Evolutionary conservation across 352 stramenopile genomes (phyloP).

Genomic region (Globisporangium megalacanthum): DNA sequence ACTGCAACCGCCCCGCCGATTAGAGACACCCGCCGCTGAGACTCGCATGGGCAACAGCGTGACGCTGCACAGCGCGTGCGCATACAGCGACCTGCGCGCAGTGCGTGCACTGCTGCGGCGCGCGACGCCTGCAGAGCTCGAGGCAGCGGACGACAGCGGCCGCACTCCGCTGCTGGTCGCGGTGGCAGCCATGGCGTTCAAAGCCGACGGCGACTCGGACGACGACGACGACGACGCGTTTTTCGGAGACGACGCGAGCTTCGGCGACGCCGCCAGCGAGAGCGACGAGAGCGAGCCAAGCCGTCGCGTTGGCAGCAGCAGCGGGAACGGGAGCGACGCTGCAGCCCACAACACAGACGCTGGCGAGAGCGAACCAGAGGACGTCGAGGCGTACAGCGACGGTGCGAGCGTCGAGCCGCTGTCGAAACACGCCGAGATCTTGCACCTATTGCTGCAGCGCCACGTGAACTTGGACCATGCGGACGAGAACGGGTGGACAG

Average conservation of each 20-base stretch:
- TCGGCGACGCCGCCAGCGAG: slow-evolving; percentile 26
- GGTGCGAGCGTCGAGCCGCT: slow-evolving; percentile 48
- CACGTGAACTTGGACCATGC: slow-evolving; percentile 75
- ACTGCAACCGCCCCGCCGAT: no score
- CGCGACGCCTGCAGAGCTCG: slow-evolving; percentile 55
- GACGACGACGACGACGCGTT: slow-evolving; percentile 24
- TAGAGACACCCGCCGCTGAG: not conserved
- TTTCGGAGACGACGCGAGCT: slow-evolving; percentile 18
- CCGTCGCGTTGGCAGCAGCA: slow-evolving; percentile 3
- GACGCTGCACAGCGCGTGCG: slow-evolving; percentile 79
- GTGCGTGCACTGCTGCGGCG: slow-evolving; percentile 59
- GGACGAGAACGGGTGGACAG: slow-evolving; percentile 82
- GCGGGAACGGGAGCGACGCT: no score
- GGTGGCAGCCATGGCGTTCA: slow-evolving; percentile 52
- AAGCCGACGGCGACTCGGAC: slow-evolving; percentile 34
- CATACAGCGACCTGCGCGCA: slow-evolving; percentile 56
- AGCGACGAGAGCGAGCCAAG: slow-evolving; percentile 14
- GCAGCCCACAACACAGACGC: slow-evolving; percentile 4
- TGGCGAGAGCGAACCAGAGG: slow-evolving; percentile 18
- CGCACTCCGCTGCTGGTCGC: slow-evolving; percentile 72
- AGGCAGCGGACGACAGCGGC: slow-evolving; percentile 66
- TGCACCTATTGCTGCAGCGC: slow-evolving; percentile 65
- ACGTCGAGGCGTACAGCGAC: slow-evolving; percentile 51
- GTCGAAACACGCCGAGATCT: slow-evolving; percentile 65
- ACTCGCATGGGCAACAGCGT: slow-evolving; percentile 72